These are phyloP conservation scores for Epichloe baconii DNA, from an alignment of 2,329 filamentous ascomycete genomes.

Conservation along the genomic window DNA sequence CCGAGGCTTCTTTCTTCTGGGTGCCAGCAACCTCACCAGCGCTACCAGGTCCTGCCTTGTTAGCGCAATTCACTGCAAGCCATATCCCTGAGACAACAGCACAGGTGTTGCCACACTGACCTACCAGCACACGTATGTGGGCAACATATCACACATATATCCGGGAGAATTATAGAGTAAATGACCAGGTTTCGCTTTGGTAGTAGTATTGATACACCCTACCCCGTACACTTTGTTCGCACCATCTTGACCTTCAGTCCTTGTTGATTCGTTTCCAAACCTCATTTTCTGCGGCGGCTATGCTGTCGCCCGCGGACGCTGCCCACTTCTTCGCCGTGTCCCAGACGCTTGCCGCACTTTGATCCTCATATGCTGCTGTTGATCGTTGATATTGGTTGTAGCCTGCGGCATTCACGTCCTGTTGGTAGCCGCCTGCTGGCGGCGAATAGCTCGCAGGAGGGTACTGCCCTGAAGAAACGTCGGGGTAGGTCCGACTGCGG, in stretches of 20 bases:
- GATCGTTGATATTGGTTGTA: conserved; percentile 33
- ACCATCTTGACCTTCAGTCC: conserved; percentile 18
- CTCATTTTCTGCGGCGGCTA: conserved; percentile 45
- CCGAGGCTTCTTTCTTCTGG: not conserved
- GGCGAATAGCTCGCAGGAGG: conserved; percentile 25
- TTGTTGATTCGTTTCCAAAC: conserved; percentile 53
- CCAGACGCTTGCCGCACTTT: conserved; percentile 35
- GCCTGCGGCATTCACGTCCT: conserved; percentile 40
- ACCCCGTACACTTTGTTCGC: not conserved
- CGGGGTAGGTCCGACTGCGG: conserved; percentile 8
- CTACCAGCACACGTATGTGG: not conserved
- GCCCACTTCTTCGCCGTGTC: conserved; percentile 45
- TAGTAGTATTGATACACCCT: conserved; percentile 1
- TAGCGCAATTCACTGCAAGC: not conserved
- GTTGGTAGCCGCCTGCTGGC: conserved; percentile 40
- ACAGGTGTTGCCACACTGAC: not conserved
- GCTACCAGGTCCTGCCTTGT: not conserved
- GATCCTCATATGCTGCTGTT: conserved; percentile 18
- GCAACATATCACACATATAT: not conserved
- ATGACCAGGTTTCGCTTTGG: not conserved
- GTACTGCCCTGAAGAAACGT: conserved; percentile 15
- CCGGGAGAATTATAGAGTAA: not conserved
- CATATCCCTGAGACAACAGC: conserved; percentile 1
- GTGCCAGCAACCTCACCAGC: not conserved
- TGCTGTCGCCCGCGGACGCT: conserved; percentile 40